phyloP scores from a whole-genome alignment of 2,329 filamentous ascomycete genomes.

The Cadophora luteo-olivacea region DNA sequence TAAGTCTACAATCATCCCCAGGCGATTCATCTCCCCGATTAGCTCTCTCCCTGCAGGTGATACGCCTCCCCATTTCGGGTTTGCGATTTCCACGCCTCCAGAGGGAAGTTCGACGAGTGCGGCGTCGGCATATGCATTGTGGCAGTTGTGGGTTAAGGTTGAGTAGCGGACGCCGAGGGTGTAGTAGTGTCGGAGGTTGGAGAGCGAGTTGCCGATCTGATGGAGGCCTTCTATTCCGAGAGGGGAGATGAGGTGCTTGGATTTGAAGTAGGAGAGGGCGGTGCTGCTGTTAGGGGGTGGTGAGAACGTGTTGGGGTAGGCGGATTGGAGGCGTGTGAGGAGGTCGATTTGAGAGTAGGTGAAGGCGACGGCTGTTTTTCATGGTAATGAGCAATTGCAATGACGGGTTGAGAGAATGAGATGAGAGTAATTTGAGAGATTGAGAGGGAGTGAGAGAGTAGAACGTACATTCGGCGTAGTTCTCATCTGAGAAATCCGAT shows the following conservation, averaged over 20 bases:
- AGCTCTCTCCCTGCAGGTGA: constrained; percentile 72
- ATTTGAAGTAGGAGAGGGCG: constrained; percentile 65
- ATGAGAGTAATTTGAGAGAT: too few species aligned
- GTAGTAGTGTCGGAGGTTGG: constrained; percentile 78
- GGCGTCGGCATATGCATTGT: constrained; percentile 88
- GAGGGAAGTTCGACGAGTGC: constrained; percentile 66
- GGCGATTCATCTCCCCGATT: constrained; percentile 88
- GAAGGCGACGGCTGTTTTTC: constrained; percentile 60
- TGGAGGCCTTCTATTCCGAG: constrained; percentile 88
- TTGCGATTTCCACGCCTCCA: constrained; percentile 40
- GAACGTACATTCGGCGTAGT: constrained; percentile 68
- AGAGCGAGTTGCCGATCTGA: constrained; percentile 86
- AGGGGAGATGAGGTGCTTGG: constrained; percentile 74
- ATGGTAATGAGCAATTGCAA: constrained; percentile 11
- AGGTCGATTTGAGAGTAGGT: constrained; percentile 81
- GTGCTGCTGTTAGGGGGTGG: constrained; percentile 63
- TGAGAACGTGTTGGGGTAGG: constrained; percentile 75
- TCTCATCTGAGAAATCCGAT: constrained; percentile 75
- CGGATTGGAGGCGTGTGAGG: constrained; percentile 65
- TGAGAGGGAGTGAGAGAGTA: too few species aligned
- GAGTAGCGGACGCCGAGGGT: constrained; percentile 83
- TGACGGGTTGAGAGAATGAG: neutral
- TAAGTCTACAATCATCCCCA: constrained; percentile 94
- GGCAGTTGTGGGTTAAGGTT: constrained; percentile 92
- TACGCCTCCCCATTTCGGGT: constrained; percentile 73